Conservation (phyloP, 1,139 yeast genomes). For the Zhuliangozyma blackwelliae region DNA sequence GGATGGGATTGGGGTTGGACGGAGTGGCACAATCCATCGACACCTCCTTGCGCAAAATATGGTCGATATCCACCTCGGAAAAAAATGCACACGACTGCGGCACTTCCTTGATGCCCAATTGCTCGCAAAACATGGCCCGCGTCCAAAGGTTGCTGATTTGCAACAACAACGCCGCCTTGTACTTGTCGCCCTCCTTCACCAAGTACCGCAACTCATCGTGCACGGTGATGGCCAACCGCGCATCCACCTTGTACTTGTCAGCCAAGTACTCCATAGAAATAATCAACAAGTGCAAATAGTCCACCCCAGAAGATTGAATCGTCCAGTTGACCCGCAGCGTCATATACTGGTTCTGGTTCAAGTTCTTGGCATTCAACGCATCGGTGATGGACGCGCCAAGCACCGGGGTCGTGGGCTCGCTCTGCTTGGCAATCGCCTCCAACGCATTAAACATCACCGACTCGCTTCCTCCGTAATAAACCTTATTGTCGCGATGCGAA, state of each 20-base stretch:
- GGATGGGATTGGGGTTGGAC: constrained; percentile 67
- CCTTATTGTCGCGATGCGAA: constrained; percentile 23
- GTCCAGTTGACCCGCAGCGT: constrained; percentile 98
- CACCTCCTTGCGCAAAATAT: constrained; percentile 84
- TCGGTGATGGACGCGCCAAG: constrained; percentile 91
- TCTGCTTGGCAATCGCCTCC: constrained; percentile 82
- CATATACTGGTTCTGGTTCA: constrained; percentile 63
- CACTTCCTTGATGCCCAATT: constrained; percentile 79
- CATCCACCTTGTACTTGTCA: constrained; percentile 62
- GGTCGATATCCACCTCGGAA: constrained; percentile 89
- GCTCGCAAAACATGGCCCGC: constrained; percentile 91
- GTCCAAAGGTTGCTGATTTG: constrained; percentile 96
- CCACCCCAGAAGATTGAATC: constrained; percentile 97
- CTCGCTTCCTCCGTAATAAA: constrained; percentile 92
- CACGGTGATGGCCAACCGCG: constrained; percentile 80
- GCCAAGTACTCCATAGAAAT: constrained; percentile 85
- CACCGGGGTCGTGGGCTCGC: constrained; percentile 85
- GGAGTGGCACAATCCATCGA: constrained; percentile 87
- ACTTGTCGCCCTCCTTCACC: constrained; percentile 67
- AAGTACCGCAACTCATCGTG: constrained; percentile 93
- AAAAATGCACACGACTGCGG: constrained; percentile 97
- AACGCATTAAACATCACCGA: constrained; percentile 85
- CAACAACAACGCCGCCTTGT: constrained; percentile 72
- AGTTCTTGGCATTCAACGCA: constrained; percentile 65
- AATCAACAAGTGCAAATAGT: constrained; percentile 79